Base-by-base conservation (phyloP, 305 asterid genomes). In the Fraxinus latifolia region DNA sequence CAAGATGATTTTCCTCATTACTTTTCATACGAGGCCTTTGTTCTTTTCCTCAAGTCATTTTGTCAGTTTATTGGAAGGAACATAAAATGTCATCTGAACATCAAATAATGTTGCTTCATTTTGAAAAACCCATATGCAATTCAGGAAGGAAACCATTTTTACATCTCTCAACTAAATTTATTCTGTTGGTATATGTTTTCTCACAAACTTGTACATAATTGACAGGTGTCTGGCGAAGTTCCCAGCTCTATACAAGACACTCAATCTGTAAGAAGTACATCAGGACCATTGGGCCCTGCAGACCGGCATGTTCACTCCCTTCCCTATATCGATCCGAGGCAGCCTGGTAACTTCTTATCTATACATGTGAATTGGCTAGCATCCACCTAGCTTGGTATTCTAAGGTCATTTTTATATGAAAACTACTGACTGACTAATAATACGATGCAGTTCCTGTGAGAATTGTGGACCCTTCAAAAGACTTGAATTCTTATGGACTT, bases 201-300 rank as follows among this genome's bases (percentile, higher is more conserved):
- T 82, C 17, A 76, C 74, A 68, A 68, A 31, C 11, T 70, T 79
- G 47, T 79, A 25, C 19, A 34, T 82, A 23, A 77, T 79, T 80
- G 74, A 27, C 82, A 93, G 98, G 87, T 89, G 23, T 94, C 98
- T 79, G 97, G 98, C 21, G 98, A 94, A 88, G 88, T 93, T 81
- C 95, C 97, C 42, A 88, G 90, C 78, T 92, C 92, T 15, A 84
- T 90, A 23, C 92, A 93, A 72, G 98, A 94, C 87, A 93, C 94
- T 27, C 90, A 89, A 82, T 95, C 98, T n/a, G 87, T 95, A 23
- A 91, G 98, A 89, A 95, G 98, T 88, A 95, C 92, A 34, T 95
- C 98, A n/a, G 98, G 97, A 62, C 98, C 98, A 50, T 86, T 92
- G 84, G 96, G 94, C 82, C 94, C 94, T 11, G 92, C 89, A 53